A percentile compares a stretch with the other conserved stretches of the same genome.
Evolutionary conservation across 2,329 filamentous ascomycete species (phyloP).

Genomic region (Pseudofabraea citricarpa): DNA sequence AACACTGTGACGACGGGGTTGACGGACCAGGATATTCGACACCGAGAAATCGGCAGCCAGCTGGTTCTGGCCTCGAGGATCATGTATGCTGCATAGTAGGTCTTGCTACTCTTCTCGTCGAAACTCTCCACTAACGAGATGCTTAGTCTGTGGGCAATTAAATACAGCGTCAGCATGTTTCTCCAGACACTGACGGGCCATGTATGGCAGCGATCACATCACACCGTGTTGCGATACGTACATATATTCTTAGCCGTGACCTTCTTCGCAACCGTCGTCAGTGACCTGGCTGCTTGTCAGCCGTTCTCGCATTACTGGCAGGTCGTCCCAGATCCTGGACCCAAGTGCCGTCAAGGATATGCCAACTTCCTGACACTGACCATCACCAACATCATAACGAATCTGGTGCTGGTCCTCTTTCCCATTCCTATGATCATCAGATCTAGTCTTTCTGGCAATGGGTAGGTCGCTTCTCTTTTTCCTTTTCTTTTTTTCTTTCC

Average conservation of each 20-base stretch:
- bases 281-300: constrained; percentile 76
- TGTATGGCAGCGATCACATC: constrained; percentile 74
- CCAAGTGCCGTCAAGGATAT: constrained; percentile 78
- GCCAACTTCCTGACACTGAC: constrained; percentile 84
- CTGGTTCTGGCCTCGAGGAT: constrained; percentile 78
- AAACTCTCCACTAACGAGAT: constrained; percentile 4
- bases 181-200: constrained; percentile 76
- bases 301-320: constrained; percentile 74
- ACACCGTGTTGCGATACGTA: constrained; percentile 64
- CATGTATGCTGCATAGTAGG: constrained; percentile 83
- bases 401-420: constrained; percentile 78
- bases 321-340: constrained; percentile 76
- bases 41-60: constrained; percentile 68
- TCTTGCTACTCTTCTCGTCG: constrained; percentile 20
- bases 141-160: constrained; percentile 80
- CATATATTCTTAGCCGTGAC: constrained; percentile 70
- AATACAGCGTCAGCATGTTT: constrained; percentile 84
- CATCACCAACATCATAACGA: constrained; percentile 78
- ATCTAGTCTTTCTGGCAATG: constrained; percentile 65
- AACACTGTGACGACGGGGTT: constrained; percentile 60
- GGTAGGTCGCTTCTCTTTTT: constrained; percentile 10
- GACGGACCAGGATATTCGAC: constrained; percentile 52
- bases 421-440: constrained; percentile 82
- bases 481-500: too few relatives aligned
- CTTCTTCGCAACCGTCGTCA: constrained; percentile 73